These are phyloP conservation scores for Macrophomina tecta DNA, from an alignment of 2,329 filamentous ascomycete species.

Conservation along the genomic window DNA sequence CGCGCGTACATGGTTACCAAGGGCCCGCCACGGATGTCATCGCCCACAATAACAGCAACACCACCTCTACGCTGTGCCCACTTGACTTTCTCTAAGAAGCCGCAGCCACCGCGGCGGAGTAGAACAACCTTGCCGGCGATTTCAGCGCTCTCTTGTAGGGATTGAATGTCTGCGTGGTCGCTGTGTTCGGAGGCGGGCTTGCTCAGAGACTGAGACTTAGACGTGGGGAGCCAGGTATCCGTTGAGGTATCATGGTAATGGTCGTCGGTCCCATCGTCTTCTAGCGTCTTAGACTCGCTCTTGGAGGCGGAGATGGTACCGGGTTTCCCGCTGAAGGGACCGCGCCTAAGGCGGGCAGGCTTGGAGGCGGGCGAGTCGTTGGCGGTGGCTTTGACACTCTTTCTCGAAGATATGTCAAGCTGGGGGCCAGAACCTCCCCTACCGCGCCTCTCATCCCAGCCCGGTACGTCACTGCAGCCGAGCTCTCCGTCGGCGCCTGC, in stretches of 20 bases:
- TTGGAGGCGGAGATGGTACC: neutral
- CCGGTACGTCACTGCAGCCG: conserved; percentile 92
- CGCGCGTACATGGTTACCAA: conserved; percentile 98
- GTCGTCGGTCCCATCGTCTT: conserved; percentile 82
- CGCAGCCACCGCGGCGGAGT: conserved; percentile 89
- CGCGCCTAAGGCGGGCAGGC: neutral
- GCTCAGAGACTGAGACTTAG: conserved; percentile 36
- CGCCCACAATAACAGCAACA: conserved; percentile 88
- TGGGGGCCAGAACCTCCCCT: conserved; percentile 34
- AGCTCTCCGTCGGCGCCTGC: conserved; percentile 76
- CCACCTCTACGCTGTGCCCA: conserved; percentile 94
- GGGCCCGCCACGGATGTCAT: conserved; percentile 86
- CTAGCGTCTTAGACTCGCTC: neutral
- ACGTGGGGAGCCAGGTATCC: conserved; percentile 44
- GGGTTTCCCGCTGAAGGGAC: neutral
- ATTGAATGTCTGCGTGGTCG: conserved; percentile 85
- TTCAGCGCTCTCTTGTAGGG: conserved; percentile 87
- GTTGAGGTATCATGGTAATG: conserved; percentile 70
- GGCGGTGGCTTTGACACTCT: neutral
- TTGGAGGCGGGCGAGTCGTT: neutral
- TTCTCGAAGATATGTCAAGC: conserved; percentile 43
- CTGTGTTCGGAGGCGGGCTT: conserved; percentile 29
- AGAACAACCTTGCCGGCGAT: conserved; percentile 93
- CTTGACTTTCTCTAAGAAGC: conserved; percentile 95
- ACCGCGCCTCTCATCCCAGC: conserved; percentile 69